phyloP scores from a whole-genome alignment of 2,329 filamentous ascomycete genomes.

The Thermochaetoides dissita region DNA sequence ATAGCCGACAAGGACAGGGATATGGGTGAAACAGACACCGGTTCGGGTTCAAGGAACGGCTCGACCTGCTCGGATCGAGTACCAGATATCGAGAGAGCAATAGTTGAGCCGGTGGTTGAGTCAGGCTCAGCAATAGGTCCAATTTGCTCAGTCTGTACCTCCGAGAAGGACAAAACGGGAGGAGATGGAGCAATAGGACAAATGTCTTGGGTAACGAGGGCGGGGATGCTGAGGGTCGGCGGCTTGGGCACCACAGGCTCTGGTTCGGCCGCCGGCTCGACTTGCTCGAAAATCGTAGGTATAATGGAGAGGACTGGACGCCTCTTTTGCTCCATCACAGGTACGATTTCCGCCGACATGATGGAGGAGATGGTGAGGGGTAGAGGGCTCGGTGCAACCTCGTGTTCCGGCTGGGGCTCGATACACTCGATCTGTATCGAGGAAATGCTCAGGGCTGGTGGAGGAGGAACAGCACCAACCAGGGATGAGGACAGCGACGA shows the following conservation, averaged over 20 bases:
- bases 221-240: slow-evolving; percentile 6
- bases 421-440: no score
- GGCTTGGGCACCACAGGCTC: slow-evolving; percentile 2
- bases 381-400: slow-evolving; percentile 11
- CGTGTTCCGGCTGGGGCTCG: slow-evolving; percentile 27
- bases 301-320: slow-evolving; percentile 6
- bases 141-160: slow-evolving; percentile 11
- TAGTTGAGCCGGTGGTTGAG: no score
- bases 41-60: slow-evolving; percentile 15
- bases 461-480: slow-evolving; percentile 18
- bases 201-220: slow-evolving; percentile 8
- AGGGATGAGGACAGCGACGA: no score
- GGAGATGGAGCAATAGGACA: slow-evolving; percentile 1
- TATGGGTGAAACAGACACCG: slow-evolving; percentile 8
- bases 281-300: slow-evolving; percentile 7
- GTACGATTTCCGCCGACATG: slow-evolving; percentile 13
- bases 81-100: no score
- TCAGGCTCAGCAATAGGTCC: no score
- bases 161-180: slow-evolving; percentile 4
- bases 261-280: slow-evolving; percentile 12
- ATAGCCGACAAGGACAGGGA: slow-evolving; percentile 22
- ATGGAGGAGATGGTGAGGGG: slow-evolving; percentile 21
- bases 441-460: slow-evolving; percentile 29
- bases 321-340: slow-evolving; percentile 4
- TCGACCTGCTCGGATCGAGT: no score